Evolutionary conservation across 140 eudicot species (phyloP), one percentile per base, ranked within the genome.

Genomic region (Stevia rebaudiana): DNA sequence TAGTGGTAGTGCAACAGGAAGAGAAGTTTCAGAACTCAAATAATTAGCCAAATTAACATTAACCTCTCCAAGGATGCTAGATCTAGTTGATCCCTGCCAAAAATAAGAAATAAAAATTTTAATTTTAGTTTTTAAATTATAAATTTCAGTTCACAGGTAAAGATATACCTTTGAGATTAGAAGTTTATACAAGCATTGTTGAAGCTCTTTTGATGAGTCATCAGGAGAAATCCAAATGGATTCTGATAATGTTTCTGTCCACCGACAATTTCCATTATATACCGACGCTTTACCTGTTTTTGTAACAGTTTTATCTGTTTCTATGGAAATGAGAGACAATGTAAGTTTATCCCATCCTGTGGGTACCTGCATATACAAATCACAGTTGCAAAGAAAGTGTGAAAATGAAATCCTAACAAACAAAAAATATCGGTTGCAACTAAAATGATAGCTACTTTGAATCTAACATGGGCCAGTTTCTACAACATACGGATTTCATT

Each of bases 61-160:
- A 68, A 80, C 81, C 72, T 84, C 90, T 37, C 90, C 90, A 59
- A 84, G 90, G 71, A 84, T 75, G 64, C 86, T 41, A 23, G 90
- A 74, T 78, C 77, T 71, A 41, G 87, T 65, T 49, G 84, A 78
- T 58, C 84, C 90, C 90, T 84, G 64, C 4, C 4, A 40, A 71
- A 51, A 70, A 50, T 28, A 16, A 23, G 23, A 17, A 40, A 5
- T 22, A 37, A 17, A 58, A 3, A 16, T 8, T 35, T 5, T 28
- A 2, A 28, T 28, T 28, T 1, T 28, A 28, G 8, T 17, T 44
- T 19, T 11, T 57, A 57, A 16, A 6, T 24, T 18, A 33, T 40
- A 15, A 51, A 60, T 17, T 13, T 58, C 37, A 25, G n/a, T 10
- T n/a, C 18, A 42, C 19, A 44, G 33, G 72, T 54, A 24, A 46